Base-by-base conservation (phyloP, 257 asterid species). In the Striga asiatica region DNA sequence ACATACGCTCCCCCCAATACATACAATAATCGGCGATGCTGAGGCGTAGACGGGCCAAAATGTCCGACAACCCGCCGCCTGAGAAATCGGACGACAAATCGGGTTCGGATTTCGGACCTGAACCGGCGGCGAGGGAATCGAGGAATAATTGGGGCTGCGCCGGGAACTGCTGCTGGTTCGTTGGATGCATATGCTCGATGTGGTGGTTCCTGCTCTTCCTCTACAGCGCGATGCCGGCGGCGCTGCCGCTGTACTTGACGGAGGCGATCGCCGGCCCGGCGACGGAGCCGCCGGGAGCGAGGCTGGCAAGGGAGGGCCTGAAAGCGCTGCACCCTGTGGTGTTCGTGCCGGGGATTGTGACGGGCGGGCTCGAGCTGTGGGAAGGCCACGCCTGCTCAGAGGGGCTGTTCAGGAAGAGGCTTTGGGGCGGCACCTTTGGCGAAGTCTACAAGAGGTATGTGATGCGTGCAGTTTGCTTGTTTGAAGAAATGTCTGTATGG, bases 341-440 rank as follows among this genome's bases (percentile, higher is more conserved):
- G 29, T 82, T 88, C 17, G 87, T 88, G 19, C 97, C 97, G 1
- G 97, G 97, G 50, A 88, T 80, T 11, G 97, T 85, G 42, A 88
- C 97, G 0, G 95, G 97, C 3, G 97, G 97, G 58, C 85, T 89
- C 20, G 97, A 89, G 76, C 45, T 89, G 68, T 85, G 97, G 95
- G 89, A 85, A 62, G 95, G 97, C 12, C 94, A 82, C 66, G 64
- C 84, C 27, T 89, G 97, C 70, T 92, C 95, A 27, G 97, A 89
- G 64, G 97, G 93, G 2, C 63, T 89, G 78, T 89, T 89, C 52
- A 68, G 95, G 31, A 83, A 81, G 77, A 81, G 94, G 82, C 85
- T 85, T 3, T 85, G 97, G 97, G 96, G 96, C 35, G 96, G 96
- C 43, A 81, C 88, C 19, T 88, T 88, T 64, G 96, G 96, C 57